Base-by-base conservation (phyloP, 2,329 filamentous ascomycete species). In the Sclerotinia spermophila region DNA sequence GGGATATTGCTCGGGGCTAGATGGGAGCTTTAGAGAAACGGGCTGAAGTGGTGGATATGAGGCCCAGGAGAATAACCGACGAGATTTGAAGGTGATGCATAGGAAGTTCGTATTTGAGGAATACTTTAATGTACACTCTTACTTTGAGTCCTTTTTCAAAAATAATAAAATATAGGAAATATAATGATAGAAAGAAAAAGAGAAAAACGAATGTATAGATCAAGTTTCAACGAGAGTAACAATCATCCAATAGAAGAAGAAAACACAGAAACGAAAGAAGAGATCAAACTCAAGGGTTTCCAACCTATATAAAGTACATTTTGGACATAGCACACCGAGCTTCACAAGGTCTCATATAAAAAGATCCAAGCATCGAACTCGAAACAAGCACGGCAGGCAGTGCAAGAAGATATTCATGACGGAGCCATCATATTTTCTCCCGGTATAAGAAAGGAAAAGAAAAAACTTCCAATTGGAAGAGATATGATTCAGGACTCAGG, bases 1-100 rank as follows among this genome's bases (percentile, higher is more conserved):
- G 71, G 19, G 71, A 71, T 30, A 68, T 55, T 40, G 42, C 59
- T 35, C 69, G 58, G 35, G 58, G 15, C 3, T 40, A 51, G 30
- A 2, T 17, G 8, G 44, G 55, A 60, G 42, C 5, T 24, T 35
- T 40, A 7, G 27, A 51, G 17, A 45, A 30, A n/a, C 30, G 42
- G 5, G 55, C 66, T 35, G 40, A 40, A 13, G 55, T 48, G 30
- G 30, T 38, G 11, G 53, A 33, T 60, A 68, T 19, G 42, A 68
- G 33, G 40, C 66, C 40, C 5, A 68, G 53, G n/a, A 68, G 11
- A 45, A 68, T n/a, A 30, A 19, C 24, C 10, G 33, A 68, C 27
- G 48, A 56, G 35, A 51, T 38, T 48, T 68, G 58, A 35, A 38
- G n/a, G 24, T 3, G 55, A 42, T 44, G 53, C 65, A 67, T 67